phyloP scores from a whole-genome alignment of 805 yeast genomes.

The Saccharomycopsis vini region DNA sequence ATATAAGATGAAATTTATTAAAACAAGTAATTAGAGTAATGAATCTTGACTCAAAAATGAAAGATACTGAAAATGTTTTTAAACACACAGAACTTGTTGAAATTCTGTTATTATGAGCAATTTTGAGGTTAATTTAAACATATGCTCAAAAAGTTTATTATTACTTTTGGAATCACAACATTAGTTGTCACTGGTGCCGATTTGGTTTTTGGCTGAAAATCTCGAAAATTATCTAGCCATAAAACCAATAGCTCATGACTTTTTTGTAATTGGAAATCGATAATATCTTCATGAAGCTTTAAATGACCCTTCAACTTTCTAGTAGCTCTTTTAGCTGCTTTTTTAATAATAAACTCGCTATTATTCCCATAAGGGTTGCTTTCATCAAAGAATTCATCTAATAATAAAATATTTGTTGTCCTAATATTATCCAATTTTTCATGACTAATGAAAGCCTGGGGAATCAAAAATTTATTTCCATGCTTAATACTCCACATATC shows the following conservation, averaged over 20 bases:
- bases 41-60: too few relatives aligned
- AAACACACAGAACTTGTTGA: too few relatives aligned
- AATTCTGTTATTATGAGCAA: too few relatives aligned
- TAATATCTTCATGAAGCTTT: background rate
- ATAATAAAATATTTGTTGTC: background rate
- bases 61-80: too few relatives aligned
- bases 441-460: conserved; percentile 2
- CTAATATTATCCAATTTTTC: background rate
- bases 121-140: too few relatives aligned
- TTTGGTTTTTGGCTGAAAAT: background rate
- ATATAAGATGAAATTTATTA: too few relatives aligned
- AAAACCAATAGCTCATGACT: conserved; percentile 2
- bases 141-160: too few relatives aligned
- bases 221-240: conserved; percentile 1
- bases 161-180: too few relatives aligned
- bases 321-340: conserved; percentile 2
- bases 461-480: conserved; percentile 1
- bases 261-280: conserved; percentile 1
- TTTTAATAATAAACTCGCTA: background rate
- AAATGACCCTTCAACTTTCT: conserved; percentile 5
- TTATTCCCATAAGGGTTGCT: background rate
- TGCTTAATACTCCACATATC: conserved; percentile 4
- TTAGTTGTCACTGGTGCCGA: background rate
- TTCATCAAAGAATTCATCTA: conserved; percentile 3
- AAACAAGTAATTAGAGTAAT: too few relatives aligned